Percentiles rank a stretch among this genome's conserved stretches.
Conservation (phyloP, 768 basidiomycete genomes). For the Termitomyces bulborhizus region DNA sequence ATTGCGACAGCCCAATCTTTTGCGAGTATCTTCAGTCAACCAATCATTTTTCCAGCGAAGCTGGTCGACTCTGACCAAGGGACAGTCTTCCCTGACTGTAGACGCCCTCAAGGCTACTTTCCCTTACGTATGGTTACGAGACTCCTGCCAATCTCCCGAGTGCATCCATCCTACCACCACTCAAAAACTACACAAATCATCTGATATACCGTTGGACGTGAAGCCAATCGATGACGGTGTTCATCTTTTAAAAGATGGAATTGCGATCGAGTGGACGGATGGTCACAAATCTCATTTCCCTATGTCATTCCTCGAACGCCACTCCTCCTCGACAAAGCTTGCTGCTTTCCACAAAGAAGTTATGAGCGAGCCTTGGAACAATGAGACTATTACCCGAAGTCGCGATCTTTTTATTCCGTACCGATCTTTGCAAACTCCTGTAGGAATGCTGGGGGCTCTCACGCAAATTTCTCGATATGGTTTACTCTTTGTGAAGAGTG, state of each 20-base stretch:
- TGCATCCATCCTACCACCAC: conserved; percentile 74
- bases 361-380: conserved; percentile 9
- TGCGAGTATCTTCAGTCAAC: background rate
- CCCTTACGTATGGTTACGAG: conserved; percentile 76
- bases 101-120: conserved; percentile 40
- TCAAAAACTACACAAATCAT: conserved; percentile 72
- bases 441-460: conserved; percentile 51
- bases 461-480: conserved; percentile 69
- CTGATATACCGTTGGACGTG: conserved; percentile 53
- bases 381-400: conserved; percentile 10
- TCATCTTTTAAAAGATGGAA: conserved; percentile 32
- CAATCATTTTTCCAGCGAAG: background rate
- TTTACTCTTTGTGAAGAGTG: conserved; percentile 62
- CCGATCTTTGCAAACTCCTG: conserved; percentile 34
- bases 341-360: conserved; percentile 15
- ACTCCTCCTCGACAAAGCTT: conserved; percentile 28
- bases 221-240: conserved; percentile 38
- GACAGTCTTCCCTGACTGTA: conserved; percentile 26
- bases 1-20: background rate
- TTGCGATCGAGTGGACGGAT: conserved; percentile 51
- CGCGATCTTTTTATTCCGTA: conserved; percentile 54
- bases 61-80: conserved; percentile 20
- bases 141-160: conserved; percentile 63
- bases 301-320: conserved; percentile 35
- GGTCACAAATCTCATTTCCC: conserved; percentile 56